Base-by-base conservation (phyloP, 2,329 filamentous ascomycete species). In the Fusarium subglutinans region DNA sequence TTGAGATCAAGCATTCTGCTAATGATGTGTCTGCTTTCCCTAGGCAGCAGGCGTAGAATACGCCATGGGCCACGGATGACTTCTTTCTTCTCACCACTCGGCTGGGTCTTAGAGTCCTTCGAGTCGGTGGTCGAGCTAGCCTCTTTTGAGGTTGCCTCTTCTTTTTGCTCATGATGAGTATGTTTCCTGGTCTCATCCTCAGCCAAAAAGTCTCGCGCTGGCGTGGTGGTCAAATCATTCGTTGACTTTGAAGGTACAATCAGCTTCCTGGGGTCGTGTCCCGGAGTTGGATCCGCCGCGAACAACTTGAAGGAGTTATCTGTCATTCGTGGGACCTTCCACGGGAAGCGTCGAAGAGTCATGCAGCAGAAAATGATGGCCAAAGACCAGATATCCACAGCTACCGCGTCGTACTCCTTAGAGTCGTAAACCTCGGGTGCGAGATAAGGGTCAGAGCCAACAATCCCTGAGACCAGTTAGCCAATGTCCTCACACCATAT, bases 321-420 rank as follows among this genome's bases (percentile, higher is more conserved):
- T 8, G 94, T 94, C 81, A 95, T 86, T 45, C 95, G 91, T 9
- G 96, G 96, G 41, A 97, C 91, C 84, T 99, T 99, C 96, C 96
- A 99, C 0, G 96, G 96, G 80, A 99, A 99, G 41, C 96, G 88
- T 28, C 96, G 90, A 47, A 99, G 87, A 10, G 94, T 96, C 96
- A 99, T 99, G 86, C 96, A 99, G 83, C 96, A 98, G 84, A 96
- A 99, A 63, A 99, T 98, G 77, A 99, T 99, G 24, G 96, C 96
- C 68, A 99, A 87, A 17, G 96, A 99, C 96, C 96, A 99, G 68
- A 99, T 95, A 83, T 99, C 96, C 3, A 96, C 94, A 12, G 95
- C 94, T 71, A 95, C 93, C 2, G 96, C 95, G 79, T 99, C 95
- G 81, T 99, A 99, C 80, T 95, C 95, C 74, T 93, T 91, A 71